Percentiles rank a stretch among this genome's conserved stretches.
Conservation (phyloP, 2,329 filamentous ascomycete genomes). For the Orbilia oligospora region DNA sequence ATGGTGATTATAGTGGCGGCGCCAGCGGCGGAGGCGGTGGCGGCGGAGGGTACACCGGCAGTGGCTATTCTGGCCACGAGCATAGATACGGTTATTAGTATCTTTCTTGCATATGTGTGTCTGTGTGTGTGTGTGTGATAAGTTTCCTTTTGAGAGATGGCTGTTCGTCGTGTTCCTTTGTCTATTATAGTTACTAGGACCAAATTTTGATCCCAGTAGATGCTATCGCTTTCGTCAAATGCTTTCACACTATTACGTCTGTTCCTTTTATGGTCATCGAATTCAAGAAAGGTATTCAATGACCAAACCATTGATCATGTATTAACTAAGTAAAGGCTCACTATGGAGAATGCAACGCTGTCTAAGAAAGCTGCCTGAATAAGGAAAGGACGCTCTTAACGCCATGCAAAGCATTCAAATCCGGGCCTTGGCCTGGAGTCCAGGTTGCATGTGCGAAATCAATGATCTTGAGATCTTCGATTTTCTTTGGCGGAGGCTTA, state of each 20-base stretch:
- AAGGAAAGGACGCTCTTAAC: slow-evolving; percentile 74
- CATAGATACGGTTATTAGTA: slow-evolving; percentile 27
- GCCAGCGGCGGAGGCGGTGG: neutral
- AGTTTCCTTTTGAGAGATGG: neutral
- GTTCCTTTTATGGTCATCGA: neutral
- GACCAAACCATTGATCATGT: neutral
- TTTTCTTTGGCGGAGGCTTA: slow-evolving; percentile 70
- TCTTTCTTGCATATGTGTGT: too few relatives aligned
- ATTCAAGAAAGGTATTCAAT: neutral
- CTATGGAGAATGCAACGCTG: neutral
- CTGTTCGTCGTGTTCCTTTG: neutral
- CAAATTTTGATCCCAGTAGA: neutral
- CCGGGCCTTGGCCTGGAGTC: slow-evolving; percentile 84
- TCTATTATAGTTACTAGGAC: neutral
- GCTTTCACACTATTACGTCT: neutral
- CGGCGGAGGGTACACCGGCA: slow-evolving; percentile 5
- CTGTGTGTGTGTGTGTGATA: too few relatives aligned
- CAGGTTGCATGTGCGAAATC: slow-evolving; percentile 95
- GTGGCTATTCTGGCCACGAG: neutral
- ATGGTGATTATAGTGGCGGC: slow-evolving; percentile 49
- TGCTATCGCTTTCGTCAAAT: neutral
- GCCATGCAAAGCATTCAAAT: slow-evolving; percentile 84
- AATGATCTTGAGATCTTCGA: slow-evolving; percentile 88
- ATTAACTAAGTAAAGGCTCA: neutral
- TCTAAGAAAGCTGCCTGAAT: slow-evolving; percentile 40